Percentiles rank a stretch among this genome's conserved stretches.
These are phyloP conservation scores for Peronospora farinosa DNA, from an alignment of 352 stramenopile species.

Conservation along the genomic window DNA sequence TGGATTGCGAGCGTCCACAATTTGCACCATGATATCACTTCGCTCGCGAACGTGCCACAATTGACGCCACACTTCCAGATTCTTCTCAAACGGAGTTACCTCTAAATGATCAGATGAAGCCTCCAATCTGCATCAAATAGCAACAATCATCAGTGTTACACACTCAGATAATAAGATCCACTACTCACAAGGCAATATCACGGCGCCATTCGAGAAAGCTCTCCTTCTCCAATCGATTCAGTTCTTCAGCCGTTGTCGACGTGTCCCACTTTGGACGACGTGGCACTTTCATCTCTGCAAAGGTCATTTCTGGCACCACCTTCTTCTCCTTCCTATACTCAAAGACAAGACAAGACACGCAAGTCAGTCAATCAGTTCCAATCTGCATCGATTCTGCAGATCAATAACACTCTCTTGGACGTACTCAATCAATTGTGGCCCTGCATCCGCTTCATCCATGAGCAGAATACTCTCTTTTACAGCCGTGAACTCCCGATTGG, in stretches of 20 bases:
- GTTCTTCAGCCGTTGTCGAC: slow-evolving; percentile 91
- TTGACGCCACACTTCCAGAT: slow-evolving; percentile 99
- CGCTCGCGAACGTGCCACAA: slow-evolving; percentile 98
- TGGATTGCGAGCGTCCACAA: slow-evolving; percentile 98
- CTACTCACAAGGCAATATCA: slow-evolving; percentile 86
- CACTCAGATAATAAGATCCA: background rate
- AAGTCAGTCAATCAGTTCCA: background rate
- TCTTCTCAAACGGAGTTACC: slow-evolving; percentile 99
- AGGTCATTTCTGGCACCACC: slow-evolving; percentile 80
- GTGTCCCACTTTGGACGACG: slow-evolving; percentile 92
- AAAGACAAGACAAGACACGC: background rate
- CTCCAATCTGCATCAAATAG: slow-evolving; percentile 46
- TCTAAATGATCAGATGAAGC: slow-evolving; percentile 69
- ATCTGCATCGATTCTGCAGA: background rate
- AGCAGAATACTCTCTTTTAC: slow-evolving; percentile 86
- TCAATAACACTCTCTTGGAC: slow-evolving; percentile 12
- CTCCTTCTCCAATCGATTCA: slow-evolving; percentile 94
- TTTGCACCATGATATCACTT: slow-evolving; percentile 96
- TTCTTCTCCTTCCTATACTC: slow-evolving; percentile 41
- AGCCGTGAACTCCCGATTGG: slow-evolving; percentile 88
- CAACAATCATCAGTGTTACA: slow-evolving; percentile 15
- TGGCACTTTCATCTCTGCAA: slow-evolving; percentile 94
- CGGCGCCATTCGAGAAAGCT: slow-evolving; percentile 97
- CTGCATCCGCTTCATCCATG: slow-evolving; percentile 50
- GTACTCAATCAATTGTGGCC: slow-evolving; percentile 61